Conservation (phyloP, 2,329 filamentous ascomycete genomes). For the Hortaea werneckii region DNA sequence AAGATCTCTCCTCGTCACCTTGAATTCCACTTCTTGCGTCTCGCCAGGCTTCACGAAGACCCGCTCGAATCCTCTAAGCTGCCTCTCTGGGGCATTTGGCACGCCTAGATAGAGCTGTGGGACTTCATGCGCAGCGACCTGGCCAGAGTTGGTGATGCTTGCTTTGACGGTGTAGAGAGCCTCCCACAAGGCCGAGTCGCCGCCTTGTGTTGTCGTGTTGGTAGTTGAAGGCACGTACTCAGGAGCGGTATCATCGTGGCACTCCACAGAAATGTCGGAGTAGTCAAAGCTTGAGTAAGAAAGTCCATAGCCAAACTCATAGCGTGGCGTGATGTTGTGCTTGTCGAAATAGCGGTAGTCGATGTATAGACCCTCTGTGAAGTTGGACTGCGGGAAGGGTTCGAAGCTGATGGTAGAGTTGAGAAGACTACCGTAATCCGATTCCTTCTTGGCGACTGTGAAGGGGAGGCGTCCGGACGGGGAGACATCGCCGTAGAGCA, state of each 20-base stretch:
- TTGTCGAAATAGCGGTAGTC: conserved; percentile 89
- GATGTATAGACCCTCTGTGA: conserved; percentile 72
- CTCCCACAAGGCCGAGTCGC: conserved; percentile 49
- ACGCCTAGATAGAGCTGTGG: conserved; percentile 42
- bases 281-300: conserved; percentile 63
- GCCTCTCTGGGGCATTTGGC: conserved; percentile 19
- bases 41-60: conserved; percentile 12
- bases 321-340: conserved; percentile 61
- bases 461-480: conserved; percentile 21
- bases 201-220: not conserved
- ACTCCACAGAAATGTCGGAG: not conserved
- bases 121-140: conserved; percentile 41
- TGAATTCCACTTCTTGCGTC: conserved; percentile 9
- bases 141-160: conserved; percentile 54
- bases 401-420: conserved; percentile 4
- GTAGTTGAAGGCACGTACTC: not conserved
- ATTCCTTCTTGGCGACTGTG: conserved; percentile 20
- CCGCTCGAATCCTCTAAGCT: conserved; percentile 34
- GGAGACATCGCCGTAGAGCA: conserved; percentile 20
- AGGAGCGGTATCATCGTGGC: too few species aligned
- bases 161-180: conserved; percentile 46
- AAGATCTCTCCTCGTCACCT: conserved; percentile 12
- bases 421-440: conserved; percentile 18
- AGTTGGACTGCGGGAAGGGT: conserved; percentile 55
- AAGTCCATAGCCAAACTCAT: conserved; percentile 77